Evolutionary conservation across 2,329 filamentous ascomycete genomes (phyloP), one percentile per base, ranked within the genome.

Genomic region (Pezicula rhizophila): DNA sequence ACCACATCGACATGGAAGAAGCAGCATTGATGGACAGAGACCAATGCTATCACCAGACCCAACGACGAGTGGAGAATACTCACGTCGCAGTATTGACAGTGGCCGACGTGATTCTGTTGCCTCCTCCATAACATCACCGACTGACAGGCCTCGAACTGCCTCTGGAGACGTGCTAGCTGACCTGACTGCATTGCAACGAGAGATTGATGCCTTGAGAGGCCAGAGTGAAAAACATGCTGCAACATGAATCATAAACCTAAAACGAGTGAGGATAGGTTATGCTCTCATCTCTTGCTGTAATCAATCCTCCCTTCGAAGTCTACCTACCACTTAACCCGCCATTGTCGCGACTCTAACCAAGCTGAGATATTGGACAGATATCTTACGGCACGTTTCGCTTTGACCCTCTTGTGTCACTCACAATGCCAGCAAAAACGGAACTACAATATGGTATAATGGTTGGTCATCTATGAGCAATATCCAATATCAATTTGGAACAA

Each of bases 91-190:
- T 50, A 41, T 55, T 45, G 53, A 65, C 51, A 54, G 46, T 50
- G 34, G 45, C 12, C 43, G 57, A 47, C 52, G 57, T 45, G 49
- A 53, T 31, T 56, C 54, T 8, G 49, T 49, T 37, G 40, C 63
- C 28, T 58, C 57, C 2, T 59, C 58, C 15, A 39, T 56, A 8
- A 40, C 25, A 15, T 50, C 48, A 38, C 48, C 50, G 37, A 42
- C 50, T 35, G 49, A 53, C 50, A 63, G 26, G 57, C 41, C 23
- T 63, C 67, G 57, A 62, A 71, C 61, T 62, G 71, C 49, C 55
- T 69, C 69, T 8, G 66, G 69, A 46, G 79, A 87, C 60, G 88
- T 91, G 51, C 66, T 92, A 56, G 85, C 85, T 1, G 85, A 91
- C 63, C 67, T 92, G 48, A 78, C 80, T 42, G 81, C 82, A 18